Base-by-base conservation (phyloP, 1,139 yeast species). In the Saccharomyces pastorianus region DNA sequence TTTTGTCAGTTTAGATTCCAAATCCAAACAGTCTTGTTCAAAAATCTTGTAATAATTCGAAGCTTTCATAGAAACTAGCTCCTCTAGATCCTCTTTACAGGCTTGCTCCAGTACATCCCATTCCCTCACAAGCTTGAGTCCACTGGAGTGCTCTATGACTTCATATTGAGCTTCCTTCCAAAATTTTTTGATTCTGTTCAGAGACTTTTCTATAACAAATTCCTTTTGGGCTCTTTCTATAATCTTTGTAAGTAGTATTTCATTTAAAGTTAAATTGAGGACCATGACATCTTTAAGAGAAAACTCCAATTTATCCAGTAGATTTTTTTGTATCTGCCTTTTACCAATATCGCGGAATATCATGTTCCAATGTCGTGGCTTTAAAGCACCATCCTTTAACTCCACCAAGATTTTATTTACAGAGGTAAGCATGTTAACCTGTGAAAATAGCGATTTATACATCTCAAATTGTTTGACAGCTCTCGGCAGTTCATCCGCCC, bases 171-270 rank as follows among this genome's bases (percentile, higher is more conserved):
- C 63, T 0, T 56, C 55, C 0, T 68, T 59, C 91, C 91, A 85
- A 4, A 68, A 73, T 0, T 62, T 63, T 51, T 73, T 73, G 11
- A 91, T 80, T 6, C 71, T 66, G 1, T 61, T 62, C 26, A 86
- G 64, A 11, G 83, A 79, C 17, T 78, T 81, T 57, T 85, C 89
- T 6, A 93, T 72, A 0, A 81, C 76, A 56, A 78, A 75, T 64
- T 93, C 98, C 25, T 88, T 86, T 56, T 80, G 81, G 0, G 98
- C 97, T 58, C 79, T 81, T 1, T 76, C 74, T 3, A 88, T 63
- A 0, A 86, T 69, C 0, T 78, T 72, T 50, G 76, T 78, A 3
- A 91, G 71, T 1, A 68, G 56, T 1, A 64, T 61, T 48, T 79
- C 80, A 67, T 88, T 80, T 1, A 71, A 59, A 0, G 62, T 46